phyloP scores from a whole-genome alignment of 2,329 filamentous ascomycete genomes.

The Penicillium sp. region DNA sequence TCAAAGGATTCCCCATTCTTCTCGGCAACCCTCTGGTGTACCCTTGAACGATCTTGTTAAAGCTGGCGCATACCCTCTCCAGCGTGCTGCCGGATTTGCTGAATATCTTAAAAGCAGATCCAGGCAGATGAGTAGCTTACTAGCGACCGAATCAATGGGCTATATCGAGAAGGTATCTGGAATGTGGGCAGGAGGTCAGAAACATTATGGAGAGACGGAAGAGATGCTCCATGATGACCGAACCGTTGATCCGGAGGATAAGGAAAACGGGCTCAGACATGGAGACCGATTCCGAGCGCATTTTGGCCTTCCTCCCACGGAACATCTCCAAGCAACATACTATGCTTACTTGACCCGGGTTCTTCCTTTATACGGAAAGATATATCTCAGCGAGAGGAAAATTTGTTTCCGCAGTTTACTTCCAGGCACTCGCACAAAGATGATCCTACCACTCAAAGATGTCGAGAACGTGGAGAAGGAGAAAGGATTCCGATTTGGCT shows the following conservation, averaged over 20 bases:
- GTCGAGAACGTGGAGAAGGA: slow-evolving; percentile 94
- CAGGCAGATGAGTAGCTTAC: slow-evolving; percentile 76
- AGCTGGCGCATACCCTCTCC: slow-evolving; percentile 74
- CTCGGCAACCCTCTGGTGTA: slow-evolving; percentile 42
- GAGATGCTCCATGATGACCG: slow-evolving; percentile 68
- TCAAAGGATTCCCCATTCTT: slow-evolving; percentile 26
- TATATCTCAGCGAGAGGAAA: slow-evolving; percentile 85
- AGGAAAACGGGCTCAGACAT: slow-evolving; percentile 57
- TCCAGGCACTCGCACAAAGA: slow-evolving; percentile 85
- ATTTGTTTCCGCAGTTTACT: slow-evolving; percentile 93
- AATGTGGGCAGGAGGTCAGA: slow-evolving; percentile 91
- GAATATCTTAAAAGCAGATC: slow-evolving; percentile 79
- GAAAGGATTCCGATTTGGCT: slow-evolving; percentile 90
- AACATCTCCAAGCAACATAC: slow-evolving; percentile 85
- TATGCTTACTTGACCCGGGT: slow-evolving; percentile 91
- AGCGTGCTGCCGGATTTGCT: slow-evolving; percentile 80
- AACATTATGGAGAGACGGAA: slow-evolving; percentile 81
- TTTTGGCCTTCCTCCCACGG: slow-evolving; percentile 82
- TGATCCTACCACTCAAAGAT: slow-evolving; percentile 87
- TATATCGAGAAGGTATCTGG: slow-evolving; percentile 96
- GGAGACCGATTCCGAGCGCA: slow-evolving; percentile 78
- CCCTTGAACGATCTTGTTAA: slow-evolving; percentile 63
- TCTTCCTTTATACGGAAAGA: slow-evolving; percentile 90
- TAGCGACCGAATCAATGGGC: slow-evolving; percentile 91
- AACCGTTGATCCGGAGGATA: slow-evolving; percentile 59